Conservation (phyloP, 352 stramenopile genomes). For the Blastocystis sp. region DNA sequence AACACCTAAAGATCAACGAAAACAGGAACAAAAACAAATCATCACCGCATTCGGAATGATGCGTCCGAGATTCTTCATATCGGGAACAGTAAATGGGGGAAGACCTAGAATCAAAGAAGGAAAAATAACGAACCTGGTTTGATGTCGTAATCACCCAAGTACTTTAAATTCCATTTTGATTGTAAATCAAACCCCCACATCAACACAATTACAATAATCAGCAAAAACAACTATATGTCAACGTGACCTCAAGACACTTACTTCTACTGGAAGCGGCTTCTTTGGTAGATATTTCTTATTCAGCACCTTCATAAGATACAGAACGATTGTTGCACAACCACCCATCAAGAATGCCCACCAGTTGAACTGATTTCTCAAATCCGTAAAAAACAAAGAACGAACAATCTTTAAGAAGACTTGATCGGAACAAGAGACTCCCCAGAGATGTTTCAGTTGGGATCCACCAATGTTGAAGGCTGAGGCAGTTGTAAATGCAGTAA, state of each 20-base stretch:
- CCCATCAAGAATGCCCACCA: conserved; percentile 66
- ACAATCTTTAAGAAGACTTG: conserved; percentile 45
- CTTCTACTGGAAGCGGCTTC: conserved; percentile 49
- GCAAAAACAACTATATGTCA: conserved; percentile 69
- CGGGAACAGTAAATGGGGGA: conserved; percentile 25
- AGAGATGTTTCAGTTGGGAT: conserved; percentile 70
- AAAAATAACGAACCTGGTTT: conserved; percentile 10
- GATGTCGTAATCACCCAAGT: conserved; percentile 62
- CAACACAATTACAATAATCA: conserved; percentile 60
- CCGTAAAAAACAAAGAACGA: conserved; percentile 37
- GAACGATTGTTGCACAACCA: conserved; percentile 14
- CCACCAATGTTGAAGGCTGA: conserved; percentile 71
- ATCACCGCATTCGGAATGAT: conserved; percentile 53
- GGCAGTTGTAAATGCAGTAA: conserved; percentile 70
- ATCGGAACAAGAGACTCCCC: conserved; percentile 61
- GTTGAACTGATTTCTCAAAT: conserved; percentile 40
- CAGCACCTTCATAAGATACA: conserved; percentile 60
- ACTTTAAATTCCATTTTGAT: conserved; percentile 50
- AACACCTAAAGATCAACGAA: conserved; percentile 15
- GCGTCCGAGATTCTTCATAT: not conserved
- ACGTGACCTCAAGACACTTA: not conserved
- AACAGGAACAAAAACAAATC: not conserved
- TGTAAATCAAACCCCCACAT: conserved; percentile 68
- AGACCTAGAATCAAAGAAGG: not conserved
- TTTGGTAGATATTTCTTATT: conserved; percentile 67